Base-by-base conservation (phyloP, 2,329 filamentous ascomycete species). In the Lasiodiplodia citricola region DNA sequence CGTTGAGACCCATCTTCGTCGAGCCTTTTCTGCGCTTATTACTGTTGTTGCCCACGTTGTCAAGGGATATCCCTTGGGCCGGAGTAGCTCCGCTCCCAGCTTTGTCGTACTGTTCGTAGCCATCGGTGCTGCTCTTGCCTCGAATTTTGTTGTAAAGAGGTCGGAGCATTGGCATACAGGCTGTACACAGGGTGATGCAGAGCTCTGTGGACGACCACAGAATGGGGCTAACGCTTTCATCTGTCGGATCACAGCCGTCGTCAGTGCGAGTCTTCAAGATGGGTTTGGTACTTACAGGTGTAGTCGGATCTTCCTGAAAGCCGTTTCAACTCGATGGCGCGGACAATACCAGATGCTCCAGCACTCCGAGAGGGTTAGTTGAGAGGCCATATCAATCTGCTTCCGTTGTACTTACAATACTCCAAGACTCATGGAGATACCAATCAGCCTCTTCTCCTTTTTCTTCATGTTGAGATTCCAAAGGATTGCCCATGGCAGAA, bases 121-220 rank as follows among this genome's bases (percentile, higher is more conserved):
- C 60, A 31, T 64, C 47, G 23, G 60, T 64, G 31, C 44, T 64
- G 13, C n/a, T 50, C 5, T 11, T 64, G 1, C 60, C 60, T 4
- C 60, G 60, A 8, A 64, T 16, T 16, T 64, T 64, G 31, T 64
- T 38, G 10, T 21, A 87, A 70, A 83, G 79, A 14, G 75, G 76
- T 2, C 75, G 75, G 0, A 78, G 72, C 35, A 76, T 73, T 6
- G 86, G 86, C 72, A 87, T 86, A 76, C 87, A 85, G 69, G 83
- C 85, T 35, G 82, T 86, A 14, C 80, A 83, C 47, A 84, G 82
- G 13, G 82, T 84, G 60, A 85, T 86, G 66, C 81, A 81, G 65
- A 84, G 73, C 72, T 83, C 75, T n/a, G 75, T 77, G 7, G 73
- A 74, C 5, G 75, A 77, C 75, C 75, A 78, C 7, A 78, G 70